These are phyloP conservation scores for Colletotrichum aenigma DNA, from an alignment of 2,329 filamentous ascomycete genomes.

Conservation along the genomic window DNA sequence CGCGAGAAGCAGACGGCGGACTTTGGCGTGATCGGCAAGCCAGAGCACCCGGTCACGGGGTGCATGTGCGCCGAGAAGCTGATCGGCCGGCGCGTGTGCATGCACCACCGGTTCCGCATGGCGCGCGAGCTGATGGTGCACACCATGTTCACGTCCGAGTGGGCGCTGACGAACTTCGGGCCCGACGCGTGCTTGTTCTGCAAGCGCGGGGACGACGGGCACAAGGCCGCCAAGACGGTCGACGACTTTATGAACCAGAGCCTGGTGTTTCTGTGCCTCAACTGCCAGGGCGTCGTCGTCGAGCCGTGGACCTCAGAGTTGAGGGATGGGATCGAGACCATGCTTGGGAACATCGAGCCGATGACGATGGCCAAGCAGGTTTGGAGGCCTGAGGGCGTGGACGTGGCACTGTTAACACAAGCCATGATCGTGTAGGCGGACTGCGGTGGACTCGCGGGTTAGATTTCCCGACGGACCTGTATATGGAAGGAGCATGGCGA, in stretches of 20 bases:
- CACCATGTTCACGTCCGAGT: constrained; percentile 29
- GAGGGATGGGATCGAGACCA: not conserved
- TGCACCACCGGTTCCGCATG: constrained; percentile 35
- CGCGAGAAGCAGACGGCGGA: not conserved
- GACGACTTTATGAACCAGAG: not conserved
- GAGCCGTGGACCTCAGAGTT: not conserved
- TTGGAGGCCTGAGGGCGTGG: not conserved
- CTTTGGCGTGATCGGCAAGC: not conserved
- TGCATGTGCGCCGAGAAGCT: constrained; percentile 42
- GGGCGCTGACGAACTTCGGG: constrained; percentile 26
- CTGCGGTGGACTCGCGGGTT: not conserved
- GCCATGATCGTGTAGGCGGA: not conserved
- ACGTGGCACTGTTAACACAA: not conserved
- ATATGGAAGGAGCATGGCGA: not conserved
- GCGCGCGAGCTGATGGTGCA: constrained; percentile 26
- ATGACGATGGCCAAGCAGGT: not conserved
- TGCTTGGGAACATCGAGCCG: constrained; percentile 18
- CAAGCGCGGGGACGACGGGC: constrained; percentile 14
- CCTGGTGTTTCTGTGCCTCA: constrained; percentile 36
- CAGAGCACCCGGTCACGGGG: constrained; percentile 31
- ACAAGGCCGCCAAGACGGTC: not conserved
- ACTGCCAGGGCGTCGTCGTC: constrained; percentile 31
- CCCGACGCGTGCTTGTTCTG: constrained; percentile 35
- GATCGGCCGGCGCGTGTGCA: constrained; percentile 35
- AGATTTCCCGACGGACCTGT: not conserved